Percentiles rank a stretch among this genome's conserved stretches.
phyloP scores from a whole-genome alignment of 305 asterid genomes.

The Ajuga reptans region DNA sequence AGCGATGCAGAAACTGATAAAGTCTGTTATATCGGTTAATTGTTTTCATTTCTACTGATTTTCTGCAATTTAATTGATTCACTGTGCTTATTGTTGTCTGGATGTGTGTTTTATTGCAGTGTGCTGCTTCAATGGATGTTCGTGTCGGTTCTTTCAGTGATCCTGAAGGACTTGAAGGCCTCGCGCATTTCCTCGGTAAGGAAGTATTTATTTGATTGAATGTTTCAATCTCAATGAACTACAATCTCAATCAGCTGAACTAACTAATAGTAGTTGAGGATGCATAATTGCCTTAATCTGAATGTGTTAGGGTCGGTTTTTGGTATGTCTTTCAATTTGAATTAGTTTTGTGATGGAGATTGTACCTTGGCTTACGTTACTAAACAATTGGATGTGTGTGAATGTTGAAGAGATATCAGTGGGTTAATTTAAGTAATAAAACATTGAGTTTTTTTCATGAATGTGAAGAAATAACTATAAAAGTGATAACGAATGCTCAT shows the following conservation, averaged over 20 bases:
- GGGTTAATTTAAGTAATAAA: neutral
- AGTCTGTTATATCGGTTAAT: constrained; percentile 26
- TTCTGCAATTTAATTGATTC: neutral
- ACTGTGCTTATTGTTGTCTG: constrained; percentile 4
- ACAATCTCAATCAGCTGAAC: neutral
- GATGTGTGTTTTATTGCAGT: constrained; percentile 41
- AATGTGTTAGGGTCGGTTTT: neutral
- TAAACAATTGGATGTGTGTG: neutral
- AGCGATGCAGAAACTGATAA: constrained; percentile 92
- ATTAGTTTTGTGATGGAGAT: constrained; percentile 29
- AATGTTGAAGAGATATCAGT: neutral
- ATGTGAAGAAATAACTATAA: neutral
- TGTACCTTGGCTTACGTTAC: neutral
- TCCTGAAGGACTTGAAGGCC: constrained; percentile 94
- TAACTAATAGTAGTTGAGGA: neutral
- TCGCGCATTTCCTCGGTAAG: constrained; percentile 95
- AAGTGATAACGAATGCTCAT: neutral
- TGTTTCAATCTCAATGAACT: neutral
- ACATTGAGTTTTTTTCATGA: neutral
- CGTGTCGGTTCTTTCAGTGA: constrained; percentile 88
- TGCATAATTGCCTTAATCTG: neutral
- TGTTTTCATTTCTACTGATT: neutral
- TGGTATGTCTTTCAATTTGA: neutral
- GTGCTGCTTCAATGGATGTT: constrained; percentile 92
- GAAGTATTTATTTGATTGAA: constrained; percentile 1